Base-by-base conservation (phyloP, 2,329 filamentous ascomycete species). In the Aspergillus sp. region DNA sequence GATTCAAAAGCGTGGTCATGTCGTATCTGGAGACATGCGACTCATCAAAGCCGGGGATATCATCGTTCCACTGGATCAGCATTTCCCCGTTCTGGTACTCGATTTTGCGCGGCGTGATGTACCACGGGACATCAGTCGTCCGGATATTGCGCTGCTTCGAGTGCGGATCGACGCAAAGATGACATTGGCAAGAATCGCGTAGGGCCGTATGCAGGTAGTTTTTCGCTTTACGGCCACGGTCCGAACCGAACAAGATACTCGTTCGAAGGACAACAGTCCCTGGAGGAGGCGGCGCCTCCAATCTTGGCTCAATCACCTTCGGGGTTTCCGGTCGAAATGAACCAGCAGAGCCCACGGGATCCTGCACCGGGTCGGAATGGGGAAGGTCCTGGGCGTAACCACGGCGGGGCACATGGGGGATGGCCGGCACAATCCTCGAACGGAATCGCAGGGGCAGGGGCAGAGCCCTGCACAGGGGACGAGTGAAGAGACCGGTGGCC, bases 81-180 rank as follows among this genome's bases (percentile, higher is more conserved):
- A 88, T 65, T 1, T 68, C 66, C 0, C 67, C 55, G 10, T 64
- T 59, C 19, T 70, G 56, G 44, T 65, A 57, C 30, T 64, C 51
- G 32, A 73, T 49, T 27, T 64, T 49, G 33, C 63, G 57, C 4
- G 70, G 63, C 9, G 54, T 43, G 41, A 83, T 76, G 71, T 51
- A 6, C 55, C 29, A 19, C 0, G 82, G 79, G 38, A 88, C 82
- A 44, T 88, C 81, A 19, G 73, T 72, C 1, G 81, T 82, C 46
- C 77, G 76, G 63, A 86, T 86, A 34, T 66, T 76, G 60, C 81
- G 79, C 51, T 83, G 79, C 40, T 78, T 79, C 1, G 80, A 82
- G n/a, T 76, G 70, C 1, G 69, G 67, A 50, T 81, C 76, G 44
- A 77, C 70, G 59, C 80, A 83, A 7, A 56, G 55, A 0, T 61